Percentiles rank a stretch among this genome's conserved stretches.
These are phyloP conservation scores for Styphnolobium japonicum DNA, from an alignment of 306 rosid species.

Conservation along the genomic window DNA sequence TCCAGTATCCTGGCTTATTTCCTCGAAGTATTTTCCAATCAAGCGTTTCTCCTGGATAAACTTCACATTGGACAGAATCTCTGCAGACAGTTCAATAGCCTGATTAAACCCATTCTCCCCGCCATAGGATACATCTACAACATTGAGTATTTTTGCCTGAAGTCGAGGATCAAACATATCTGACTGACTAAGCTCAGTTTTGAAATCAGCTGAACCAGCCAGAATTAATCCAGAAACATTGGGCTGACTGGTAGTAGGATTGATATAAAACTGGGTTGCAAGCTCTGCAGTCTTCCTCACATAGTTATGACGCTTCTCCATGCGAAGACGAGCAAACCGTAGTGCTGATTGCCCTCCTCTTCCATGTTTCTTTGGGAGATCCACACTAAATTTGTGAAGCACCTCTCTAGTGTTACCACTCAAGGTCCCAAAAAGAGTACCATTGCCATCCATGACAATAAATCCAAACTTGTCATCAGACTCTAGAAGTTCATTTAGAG, in stretches of 20 bases:
- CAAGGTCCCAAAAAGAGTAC: constrained; percentile 82
- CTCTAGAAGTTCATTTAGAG: constrained; percentile 77
- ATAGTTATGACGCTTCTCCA: constrained; percentile 92
- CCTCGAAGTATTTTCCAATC: constrained; percentile 91
- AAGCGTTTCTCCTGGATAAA: constrained; percentile 86
- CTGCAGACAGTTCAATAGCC: constrained; percentile 79
- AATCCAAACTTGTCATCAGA: constrained; percentile 92
- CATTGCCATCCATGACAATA: constrained; percentile 89
- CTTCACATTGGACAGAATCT: constrained; percentile 81
- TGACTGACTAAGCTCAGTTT: constrained; percentile 91
- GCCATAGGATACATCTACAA: constrained; percentile 88
- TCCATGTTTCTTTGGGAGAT: constrained; percentile 89
- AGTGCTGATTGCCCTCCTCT: constrained; percentile 95
- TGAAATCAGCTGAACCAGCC: constrained; percentile 93
- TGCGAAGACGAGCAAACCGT: constrained; percentile 90
- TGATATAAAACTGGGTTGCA: constrained; percentile 85
- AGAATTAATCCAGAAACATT: constrained; percentile 85
- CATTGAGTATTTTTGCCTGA: constrained; percentile 78
- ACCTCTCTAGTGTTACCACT: constrained; percentile 92
- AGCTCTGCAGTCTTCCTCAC: constrained; percentile 93
- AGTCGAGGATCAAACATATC: constrained; percentile 96
- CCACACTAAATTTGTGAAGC: constrained; percentile 87
- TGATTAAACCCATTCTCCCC: constrained; percentile 91
- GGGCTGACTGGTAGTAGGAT: constrained; percentile 88
- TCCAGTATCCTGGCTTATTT: constrained; percentile 93